Conservation (phyloP, 345 rosid species). For the Diplotaxis tenuifolia region DNA sequence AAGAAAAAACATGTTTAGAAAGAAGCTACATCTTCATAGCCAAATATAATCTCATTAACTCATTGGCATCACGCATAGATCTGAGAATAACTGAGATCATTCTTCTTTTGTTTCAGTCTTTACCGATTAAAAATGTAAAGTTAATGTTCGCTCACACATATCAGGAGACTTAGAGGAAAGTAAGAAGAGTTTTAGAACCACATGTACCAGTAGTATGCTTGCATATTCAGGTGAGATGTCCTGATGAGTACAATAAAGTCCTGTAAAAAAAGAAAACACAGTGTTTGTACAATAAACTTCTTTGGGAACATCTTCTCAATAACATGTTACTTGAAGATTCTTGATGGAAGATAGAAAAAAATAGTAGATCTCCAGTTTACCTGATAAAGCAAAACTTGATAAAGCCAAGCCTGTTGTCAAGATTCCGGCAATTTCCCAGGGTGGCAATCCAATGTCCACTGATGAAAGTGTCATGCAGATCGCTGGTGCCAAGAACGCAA, state of each 20-base stretch:
- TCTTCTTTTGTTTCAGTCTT: no score
- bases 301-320: background rate
- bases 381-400: conserved; percentile 90
- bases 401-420: conserved; percentile 84
- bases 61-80: no score
- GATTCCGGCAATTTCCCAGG: conserved; percentile 90
- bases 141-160: no score
- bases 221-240: conserved; percentile 96
- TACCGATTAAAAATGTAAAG: no score
- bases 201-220: conserved; percentile 75
- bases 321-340: conserved; percentile 4
- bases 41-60: background rate
- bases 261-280: background rate
- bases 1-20: background rate
- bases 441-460: conserved; percentile 81
- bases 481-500: conserved; percentile 90
- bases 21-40: background rate
- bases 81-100: no score
- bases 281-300: background rate
- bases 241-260: conserved; percentile 89
- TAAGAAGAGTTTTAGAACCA: background rate
- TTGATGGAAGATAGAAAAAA: background rate
- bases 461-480: conserved; percentile 83
- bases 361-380: conserved; percentile 38
- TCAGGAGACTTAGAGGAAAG: background rate